phyloP scores from a whole-genome alignment of 202 grass and related monocot species.

The Saccharum hybrid region DNA sequence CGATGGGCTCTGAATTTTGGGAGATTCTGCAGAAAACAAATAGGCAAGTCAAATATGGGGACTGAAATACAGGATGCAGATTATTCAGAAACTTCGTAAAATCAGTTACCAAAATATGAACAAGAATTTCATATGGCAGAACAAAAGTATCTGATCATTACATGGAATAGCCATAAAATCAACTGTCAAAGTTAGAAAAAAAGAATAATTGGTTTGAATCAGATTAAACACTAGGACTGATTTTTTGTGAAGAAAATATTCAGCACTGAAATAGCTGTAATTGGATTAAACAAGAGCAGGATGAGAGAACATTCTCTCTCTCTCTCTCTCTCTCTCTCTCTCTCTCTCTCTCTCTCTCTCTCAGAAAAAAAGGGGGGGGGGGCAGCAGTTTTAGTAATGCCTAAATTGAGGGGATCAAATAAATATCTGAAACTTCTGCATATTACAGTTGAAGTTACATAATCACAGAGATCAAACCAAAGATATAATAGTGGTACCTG shows the following conservation, averaged over 20 bases:
- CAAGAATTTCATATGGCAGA: neutral
- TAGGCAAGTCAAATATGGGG: slow-evolving; percentile 3
- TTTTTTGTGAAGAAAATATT: too few relatives aligned
- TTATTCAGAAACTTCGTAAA: slow-evolving; percentile 13
- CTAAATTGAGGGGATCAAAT: slow-evolving; percentile 31
- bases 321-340: neutral
- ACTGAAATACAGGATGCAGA: neutral
- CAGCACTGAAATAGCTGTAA: neutral
- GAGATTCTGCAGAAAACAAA: slow-evolving; percentile 60
- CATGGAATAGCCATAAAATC: neutral
- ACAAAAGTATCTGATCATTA: neutral
- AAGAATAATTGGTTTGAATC: slow-evolving; percentile 4
- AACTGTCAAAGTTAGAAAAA: neutral
- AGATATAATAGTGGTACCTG: slow-evolving; percentile 55
- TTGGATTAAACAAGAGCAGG: neutral
- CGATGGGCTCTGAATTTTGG: slow-evolving; percentile 60
- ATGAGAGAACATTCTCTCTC: neutral
- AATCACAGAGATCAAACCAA: slow-evolving; percentile 25
- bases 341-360: too few relatives aligned
- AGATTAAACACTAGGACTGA: neutral
- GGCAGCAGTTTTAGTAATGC: neutral
- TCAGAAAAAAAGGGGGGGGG: too few relatives aligned
- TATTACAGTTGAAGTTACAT: neutral
- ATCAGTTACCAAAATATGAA: neutral
- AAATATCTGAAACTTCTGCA: slow-evolving; percentile 11